Conservation (phyloP, 257 asterid species). For the Nemophila menziesii region DNA sequence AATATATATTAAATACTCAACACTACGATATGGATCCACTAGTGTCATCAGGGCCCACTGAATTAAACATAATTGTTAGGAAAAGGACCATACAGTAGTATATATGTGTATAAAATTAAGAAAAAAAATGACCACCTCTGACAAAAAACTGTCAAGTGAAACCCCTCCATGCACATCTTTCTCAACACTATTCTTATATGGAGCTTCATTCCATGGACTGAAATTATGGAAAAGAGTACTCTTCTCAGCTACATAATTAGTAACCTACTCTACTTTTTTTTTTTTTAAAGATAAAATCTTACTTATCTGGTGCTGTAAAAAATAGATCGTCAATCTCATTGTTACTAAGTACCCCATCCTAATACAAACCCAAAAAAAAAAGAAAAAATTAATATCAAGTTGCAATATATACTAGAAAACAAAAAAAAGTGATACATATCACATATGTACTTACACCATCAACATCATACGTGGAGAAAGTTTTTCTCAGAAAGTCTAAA, state of each 20-base stretch:
- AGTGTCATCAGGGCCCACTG: constrained; percentile 98
- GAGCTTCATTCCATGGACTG: constrained; percentile 92
- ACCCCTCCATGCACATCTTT: constrained; percentile 83
- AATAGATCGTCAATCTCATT: constrained; percentile 85
- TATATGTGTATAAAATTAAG: not conserved
- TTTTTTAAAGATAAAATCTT: constrained; percentile 14
- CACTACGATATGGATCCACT: constrained; percentile 69
- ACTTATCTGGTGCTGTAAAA: constrained; percentile 96
- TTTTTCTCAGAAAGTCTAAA: constrained; percentile 61
- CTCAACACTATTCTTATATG: constrained; percentile 71
- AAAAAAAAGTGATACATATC: too few species aligned
- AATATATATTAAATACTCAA: constrained; percentile 74
- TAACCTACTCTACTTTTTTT: not conserved
- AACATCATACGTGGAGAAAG: constrained; percentile 61
- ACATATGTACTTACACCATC: too few species aligned
- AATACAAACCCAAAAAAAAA: too few species aligned
- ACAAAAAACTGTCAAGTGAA: constrained; percentile 69
- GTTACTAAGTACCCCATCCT: constrained; percentile 84
- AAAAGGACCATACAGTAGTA: not conserved
- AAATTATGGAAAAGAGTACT: constrained; percentile 10
- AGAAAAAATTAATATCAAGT: too few species aligned
- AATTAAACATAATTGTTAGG: constrained; percentile 14
- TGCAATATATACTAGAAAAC: too few species aligned
- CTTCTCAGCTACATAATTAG: too few species aligned
- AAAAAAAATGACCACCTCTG: constrained; percentile 38